Percentiles rank a stretch among this genome's conserved stretches.
Conservation (phyloP, 495 filamentous ascomycete species). For the Penicillium macrosclerotiorum region DNA sequence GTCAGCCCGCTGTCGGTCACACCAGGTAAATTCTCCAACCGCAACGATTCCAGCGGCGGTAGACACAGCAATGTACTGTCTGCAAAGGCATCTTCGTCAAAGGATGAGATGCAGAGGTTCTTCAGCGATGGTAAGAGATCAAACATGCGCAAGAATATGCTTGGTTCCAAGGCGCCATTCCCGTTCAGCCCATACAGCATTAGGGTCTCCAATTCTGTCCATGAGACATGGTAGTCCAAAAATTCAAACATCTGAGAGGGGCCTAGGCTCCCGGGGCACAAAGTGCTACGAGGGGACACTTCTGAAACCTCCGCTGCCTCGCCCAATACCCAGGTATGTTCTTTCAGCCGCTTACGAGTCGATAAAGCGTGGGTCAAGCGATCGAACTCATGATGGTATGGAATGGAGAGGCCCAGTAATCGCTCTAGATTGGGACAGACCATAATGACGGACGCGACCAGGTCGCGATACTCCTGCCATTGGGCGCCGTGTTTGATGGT, state of each 20-base stretch:
- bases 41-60: slow-evolving; percentile 69
- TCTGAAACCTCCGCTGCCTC: slow-evolving; percentile 46
- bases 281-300: slow-evolving; percentile 42
- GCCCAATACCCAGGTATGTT: slow-evolving; percentile 75
- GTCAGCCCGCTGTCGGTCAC: slow-evolving; percentile 75
- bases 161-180: slow-evolving; percentile 60
- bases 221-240: slow-evolving; percentile 65
- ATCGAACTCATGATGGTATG: slow-evolving; percentile 70
- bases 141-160: slow-evolving; percentile 67
- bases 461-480: slow-evolving; percentile 63
- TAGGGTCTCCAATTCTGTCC: slow-evolving; percentile 70
- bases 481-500: slow-evolving; percentile 44
- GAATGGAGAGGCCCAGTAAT: slow-evolving; percentile 66
- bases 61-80: slow-evolving; percentile 67
- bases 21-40: slow-evolving; percentile 73
- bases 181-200: slow-evolving; percentile 63
- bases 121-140: slow-evolving; percentile 65
- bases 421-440: slow-evolving; percentile 81
- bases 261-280: slow-evolving; percentile 54
- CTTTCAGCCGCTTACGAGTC: slow-evolving; percentile 67
- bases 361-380: slow-evolving; percentile 77
- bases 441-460: slow-evolving; percentile 80
- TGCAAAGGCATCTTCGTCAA: slow-evolving; percentile 70
- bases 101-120: slow-evolving; percentile 71
- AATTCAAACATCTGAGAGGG: slow-evolving; percentile 65